Conservation (phyloP, 352 stramenopile genomes). For the Globisporangium viniferum region DNA sequence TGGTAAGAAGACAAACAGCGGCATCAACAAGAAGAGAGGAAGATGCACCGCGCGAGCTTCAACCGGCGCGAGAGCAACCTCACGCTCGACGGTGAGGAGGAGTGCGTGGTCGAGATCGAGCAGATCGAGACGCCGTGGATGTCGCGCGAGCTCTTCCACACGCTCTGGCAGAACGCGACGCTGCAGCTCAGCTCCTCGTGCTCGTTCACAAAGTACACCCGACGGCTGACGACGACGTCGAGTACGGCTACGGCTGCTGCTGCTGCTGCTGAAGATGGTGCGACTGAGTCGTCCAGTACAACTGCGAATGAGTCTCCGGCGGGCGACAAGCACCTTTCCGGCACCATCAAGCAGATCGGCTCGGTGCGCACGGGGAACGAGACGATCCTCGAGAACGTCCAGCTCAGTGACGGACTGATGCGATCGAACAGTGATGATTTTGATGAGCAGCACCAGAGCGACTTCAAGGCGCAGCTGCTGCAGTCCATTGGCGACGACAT, state of each 20-base stretch:
- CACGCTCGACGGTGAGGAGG: constrained; percentile 62
- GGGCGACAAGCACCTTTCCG: neutral
- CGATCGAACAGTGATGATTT: constrained; percentile 25
- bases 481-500: constrained; percentile 50
- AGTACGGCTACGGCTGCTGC: neutral
- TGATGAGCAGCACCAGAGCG: constrained; percentile 11
- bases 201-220: constrained; percentile 43
- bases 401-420: neutral
- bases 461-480: constrained; percentile 55
- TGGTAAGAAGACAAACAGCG: neutral
- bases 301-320: neutral
- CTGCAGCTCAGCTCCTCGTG: constrained; percentile 52
- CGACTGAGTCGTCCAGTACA: neutral
- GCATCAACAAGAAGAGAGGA: neutral
- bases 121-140: constrained; percentile 55
- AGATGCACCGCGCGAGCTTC: constrained; percentile 13
- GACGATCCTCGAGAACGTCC: constrained; percentile 17
- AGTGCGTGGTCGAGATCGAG: constrained; percentile 33
- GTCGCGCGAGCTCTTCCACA: constrained; percentile 58
- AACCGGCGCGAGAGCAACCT: constrained; percentile 59
- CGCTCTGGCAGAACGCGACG: constrained; percentile 59
- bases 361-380: constrained; percentile 16
- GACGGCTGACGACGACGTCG: neutral
- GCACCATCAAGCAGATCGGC: neutral
- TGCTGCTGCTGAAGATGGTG: constrained; percentile 4